Percentiles rank a stretch among this genome's conserved stretches.
Conservation (phyloP, 2,329 filamentous ascomycete genomes). For the Lachnellula willkommii region DNA sequence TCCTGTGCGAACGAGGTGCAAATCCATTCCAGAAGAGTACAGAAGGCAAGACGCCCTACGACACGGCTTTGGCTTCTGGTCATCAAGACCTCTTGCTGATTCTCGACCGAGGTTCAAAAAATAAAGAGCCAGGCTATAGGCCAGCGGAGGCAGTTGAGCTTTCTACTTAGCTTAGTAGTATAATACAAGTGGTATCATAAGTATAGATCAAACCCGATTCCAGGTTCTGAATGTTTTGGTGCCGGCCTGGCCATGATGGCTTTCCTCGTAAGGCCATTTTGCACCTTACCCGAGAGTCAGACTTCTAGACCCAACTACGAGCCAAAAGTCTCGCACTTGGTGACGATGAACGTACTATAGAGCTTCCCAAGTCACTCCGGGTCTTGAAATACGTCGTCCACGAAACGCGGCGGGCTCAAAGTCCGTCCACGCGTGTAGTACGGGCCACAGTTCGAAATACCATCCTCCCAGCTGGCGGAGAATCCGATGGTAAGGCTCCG, state of each 20-base stretch:
- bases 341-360: background rate
- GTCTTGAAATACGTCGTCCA: background rate
- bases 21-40: background rate
- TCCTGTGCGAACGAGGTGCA: background rate
- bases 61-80: background rate
- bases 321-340: background rate
- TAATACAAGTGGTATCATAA: background rate
- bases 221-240: slow-evolving; percentile 3
- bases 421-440: background rate
- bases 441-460: background rate
- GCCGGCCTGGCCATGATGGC: slow-evolving; percentile 1
- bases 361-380: background rate
- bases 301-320: slow-evolving; percentile 2
- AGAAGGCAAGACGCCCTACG: background rate
- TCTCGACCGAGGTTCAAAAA: background rate
- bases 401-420: background rate
- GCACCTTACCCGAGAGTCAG: background rate
- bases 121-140: background rate
- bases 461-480: background rate
- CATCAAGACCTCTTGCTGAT: background rate
- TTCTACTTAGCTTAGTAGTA: background rate
- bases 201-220: background rate
- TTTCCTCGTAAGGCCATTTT: slow-evolving; percentile 1
- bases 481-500: background rate
- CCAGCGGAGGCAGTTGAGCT: background rate